Evolutionary conservation across 2,329 filamentous ascomycete genomes (phyloP).

Genomic region (Penicillium vulpinum): DNA sequence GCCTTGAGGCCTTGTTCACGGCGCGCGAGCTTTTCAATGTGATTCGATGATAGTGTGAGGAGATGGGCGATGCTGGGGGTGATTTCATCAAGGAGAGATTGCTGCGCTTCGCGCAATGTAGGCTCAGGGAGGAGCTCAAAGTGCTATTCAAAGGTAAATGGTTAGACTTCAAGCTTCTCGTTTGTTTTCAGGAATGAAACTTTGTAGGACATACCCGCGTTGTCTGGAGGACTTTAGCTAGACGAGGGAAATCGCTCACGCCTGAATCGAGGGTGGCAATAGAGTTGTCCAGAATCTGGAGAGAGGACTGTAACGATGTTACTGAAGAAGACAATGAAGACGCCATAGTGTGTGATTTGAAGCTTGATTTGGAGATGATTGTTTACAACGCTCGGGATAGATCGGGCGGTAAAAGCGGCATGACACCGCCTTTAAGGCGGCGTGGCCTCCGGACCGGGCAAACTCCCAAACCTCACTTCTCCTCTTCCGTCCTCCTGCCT

Average conservation of each 20-base stretch:
- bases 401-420: slow-evolving; percentile 35
- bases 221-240: slow-evolving; percentile 63
- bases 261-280: slow-evolving; percentile 63
- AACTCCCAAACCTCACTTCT: slow-evolving; percentile 41
- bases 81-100: slow-evolving; percentile 82
- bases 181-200: background rate
- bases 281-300: slow-evolving; percentile 62
- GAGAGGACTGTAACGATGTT: slow-evolving; percentile 59
- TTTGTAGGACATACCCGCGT: slow-evolving; percentile 52
- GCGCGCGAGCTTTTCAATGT: slow-evolving; percentile 78
- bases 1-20: slow-evolving; percentile 82
- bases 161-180: background rate
- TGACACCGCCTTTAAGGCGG: slow-evolving; percentile 24
- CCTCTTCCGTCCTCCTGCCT: slow-evolving; percentile 32
- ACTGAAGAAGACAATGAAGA: slow-evolving; percentile 61
- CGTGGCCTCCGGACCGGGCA: slow-evolving; percentile 32
- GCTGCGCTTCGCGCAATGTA: slow-evolving; percentile 76
- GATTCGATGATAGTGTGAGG: slow-evolving; percentile 76
- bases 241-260: slow-evolving; percentile 63
- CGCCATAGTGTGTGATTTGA: slow-evolving; percentile 32
- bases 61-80: slow-evolving; percentile 80
- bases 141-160: slow-evolving; percentile 57
- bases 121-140: slow-evolving; percentile 90
- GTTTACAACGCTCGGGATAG: slow-evolving; percentile 27
- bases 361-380: slow-evolving; percentile 15